These are phyloP conservation scores for Berberis thunbergii DNA, from an alignment of 164 flowering plant genomes.

Conservation along the genomic window DNA sequence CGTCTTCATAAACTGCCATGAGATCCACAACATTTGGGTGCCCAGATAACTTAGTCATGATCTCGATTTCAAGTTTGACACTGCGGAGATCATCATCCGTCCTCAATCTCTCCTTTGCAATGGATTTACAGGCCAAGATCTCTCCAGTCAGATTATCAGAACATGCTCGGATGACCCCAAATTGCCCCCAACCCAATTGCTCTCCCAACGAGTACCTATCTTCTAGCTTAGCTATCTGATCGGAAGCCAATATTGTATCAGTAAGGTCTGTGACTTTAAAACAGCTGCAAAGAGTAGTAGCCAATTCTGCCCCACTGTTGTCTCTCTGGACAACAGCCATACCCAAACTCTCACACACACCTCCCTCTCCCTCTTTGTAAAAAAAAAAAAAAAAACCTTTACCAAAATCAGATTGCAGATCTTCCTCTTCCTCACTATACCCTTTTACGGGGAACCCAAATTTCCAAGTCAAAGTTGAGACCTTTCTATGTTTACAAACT, in stretches of 20 bases:
- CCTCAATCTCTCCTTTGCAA: constrained; percentile 40
- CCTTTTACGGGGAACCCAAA: background rate
- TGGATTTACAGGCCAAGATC: constrained; percentile 50
- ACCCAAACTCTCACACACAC: constrained; percentile 6
- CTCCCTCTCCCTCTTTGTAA: constrained; percentile 1
- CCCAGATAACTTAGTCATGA: constrained; percentile 50
- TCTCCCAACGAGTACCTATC: constrained; percentile 50
- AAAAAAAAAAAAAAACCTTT: background rate
- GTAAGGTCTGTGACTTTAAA: constrained; percentile 30
- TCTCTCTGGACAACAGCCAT: constrained; percentile 60
- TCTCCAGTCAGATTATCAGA: constrained; percentile 50
- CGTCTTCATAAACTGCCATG: constrained; percentile 52
- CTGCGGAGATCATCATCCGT: constrained; percentile 36
- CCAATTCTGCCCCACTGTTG: constrained; percentile 29
- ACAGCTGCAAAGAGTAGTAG: constrained; percentile 20
- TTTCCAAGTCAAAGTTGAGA: constrained; percentile 1
- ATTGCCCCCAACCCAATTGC: constrained; percentile 74
- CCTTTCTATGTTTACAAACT: background rate
- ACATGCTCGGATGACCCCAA: constrained; percentile 62
- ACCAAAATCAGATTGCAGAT: background rate
- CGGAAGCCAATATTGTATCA: constrained; percentile 35
- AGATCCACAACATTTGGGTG: constrained; percentile 57
- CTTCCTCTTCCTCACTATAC: background rate
- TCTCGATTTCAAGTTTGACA: constrained; percentile 50
- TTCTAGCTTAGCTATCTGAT: constrained; percentile 30